phyloP scores from a whole-genome alignment of 2,329 filamentous ascomycete genomes.

The Fusarium piperis region DNA sequence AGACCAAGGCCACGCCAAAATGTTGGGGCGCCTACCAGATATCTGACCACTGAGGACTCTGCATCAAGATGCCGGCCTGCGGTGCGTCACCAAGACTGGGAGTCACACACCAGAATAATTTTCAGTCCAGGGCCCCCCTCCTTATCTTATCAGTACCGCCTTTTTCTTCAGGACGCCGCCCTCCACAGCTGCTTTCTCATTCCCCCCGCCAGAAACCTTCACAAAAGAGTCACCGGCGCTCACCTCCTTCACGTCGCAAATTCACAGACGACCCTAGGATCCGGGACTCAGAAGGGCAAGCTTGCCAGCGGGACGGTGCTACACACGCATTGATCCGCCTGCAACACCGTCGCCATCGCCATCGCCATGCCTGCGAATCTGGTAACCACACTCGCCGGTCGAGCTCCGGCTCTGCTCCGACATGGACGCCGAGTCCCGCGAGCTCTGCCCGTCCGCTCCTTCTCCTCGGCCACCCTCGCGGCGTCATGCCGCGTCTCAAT shows the following conservation, averaged over 20 bases:
- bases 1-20: slow-evolving; percentile 20
- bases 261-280: slow-evolving; percentile 42
- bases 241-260: slow-evolving; percentile 31
- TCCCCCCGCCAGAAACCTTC: slow-evolving; percentile 28
- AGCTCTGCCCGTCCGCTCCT: slow-evolving; percentile 55
- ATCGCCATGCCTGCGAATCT: slow-evolving; percentile 49
- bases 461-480: slow-evolving; percentile 52
- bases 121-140: slow-evolving; percentile 10
- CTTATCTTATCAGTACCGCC: slow-evolving; percentile 5
- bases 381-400: slow-evolving; percentile 60
- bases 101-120: slow-evolving; percentile 40
- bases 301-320: slow-evolving; percentile 50
- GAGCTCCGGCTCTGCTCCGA: slow-evolving; percentile 67
- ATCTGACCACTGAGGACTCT: slow-evolving; percentile 21
- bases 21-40: slow-evolving; percentile 35
- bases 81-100: slow-evolving; percentile 15
- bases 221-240: slow-evolving; percentile 41
- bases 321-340: slow-evolving; percentile 48
- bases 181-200: slow-evolving; percentile 10
- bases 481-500: slow-evolving; percentile 37
- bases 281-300: slow-evolving; percentile 45
- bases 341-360: slow-evolving; percentile 45
- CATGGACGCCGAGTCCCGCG: slow-evolving; percentile 61
- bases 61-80: slow-evolving; percentile 22
- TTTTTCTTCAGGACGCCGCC: slow-evolving; percentile 34